phyloP scores from a whole-genome alignment of 148 eudicot genomes.

The Dysphania ambrosioides region DNA sequence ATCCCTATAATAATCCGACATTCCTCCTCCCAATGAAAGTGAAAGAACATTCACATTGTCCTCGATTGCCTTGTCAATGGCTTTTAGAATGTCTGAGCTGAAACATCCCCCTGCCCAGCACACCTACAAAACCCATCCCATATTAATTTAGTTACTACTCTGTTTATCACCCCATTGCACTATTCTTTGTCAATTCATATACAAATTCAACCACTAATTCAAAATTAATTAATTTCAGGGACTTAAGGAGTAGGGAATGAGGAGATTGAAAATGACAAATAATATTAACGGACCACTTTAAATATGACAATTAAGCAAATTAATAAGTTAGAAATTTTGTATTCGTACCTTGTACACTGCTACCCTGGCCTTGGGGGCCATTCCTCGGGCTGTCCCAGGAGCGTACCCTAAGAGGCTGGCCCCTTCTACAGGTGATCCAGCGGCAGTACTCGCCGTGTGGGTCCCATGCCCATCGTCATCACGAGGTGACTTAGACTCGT shows the following conservation, averaged over 20 bases:
- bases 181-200: too few species aligned
- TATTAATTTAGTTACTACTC: too few species aligned
- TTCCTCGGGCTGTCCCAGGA: slow-evolving; percentile 57
- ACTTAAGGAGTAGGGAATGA: too few species aligned
- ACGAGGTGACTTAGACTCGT: slow-evolving; percentile 50
- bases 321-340: too few species aligned
- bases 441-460: slow-evolving; percentile 62
- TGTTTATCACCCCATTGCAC: too few species aligned
- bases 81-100: slow-evolving; percentile 54
- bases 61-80: slow-evolving; percentile 49
- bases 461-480: slow-evolving; percentile 73
- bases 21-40: slow-evolving; percentile 50
- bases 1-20: slow-evolving; percentile 48
- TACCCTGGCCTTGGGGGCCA: slow-evolving; percentile 54
- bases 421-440: slow-evolving; percentile 43
- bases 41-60: slow-evolving; percentile 58
- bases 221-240: too few species aligned
- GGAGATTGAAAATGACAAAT: too few species aligned
- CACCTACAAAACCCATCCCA: slow-evolving; percentile 33
- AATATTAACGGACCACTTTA: too few species aligned
- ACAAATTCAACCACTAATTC: too few species aligned
- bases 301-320: too few species aligned
- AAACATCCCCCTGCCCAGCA: slow-evolving; percentile 63
- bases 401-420: slow-evolving; percentile 59
- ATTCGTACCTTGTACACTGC: slow-evolving; percentile 42